Evolutionary conservation across 2,329 filamentous ascomycete species (phyloP).

Genomic region (Orbilia oligospora): DNA sequence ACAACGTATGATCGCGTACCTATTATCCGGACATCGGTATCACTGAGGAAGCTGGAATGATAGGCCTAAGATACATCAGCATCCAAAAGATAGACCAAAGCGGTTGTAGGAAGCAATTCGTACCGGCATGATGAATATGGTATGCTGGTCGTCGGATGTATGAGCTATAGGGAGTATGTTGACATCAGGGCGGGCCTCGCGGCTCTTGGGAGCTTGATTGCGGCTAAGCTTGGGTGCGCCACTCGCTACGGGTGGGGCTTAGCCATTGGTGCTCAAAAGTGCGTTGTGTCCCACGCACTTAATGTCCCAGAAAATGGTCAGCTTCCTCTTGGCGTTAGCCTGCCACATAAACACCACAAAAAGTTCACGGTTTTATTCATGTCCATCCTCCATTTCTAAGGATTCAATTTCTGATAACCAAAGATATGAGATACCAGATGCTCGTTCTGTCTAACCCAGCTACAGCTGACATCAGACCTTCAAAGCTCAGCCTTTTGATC

Average conservation of each 20-base stretch:
- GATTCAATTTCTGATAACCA: too few species aligned
- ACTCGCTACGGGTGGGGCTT: constrained; percentile 22
- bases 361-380: background rate
- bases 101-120: background rate
- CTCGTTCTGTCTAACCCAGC: background rate
- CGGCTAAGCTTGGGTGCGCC: constrained; percentile 33
- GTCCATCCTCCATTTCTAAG: too few species aligned
- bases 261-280: constrained; percentile 40
- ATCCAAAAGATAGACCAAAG: background rate
- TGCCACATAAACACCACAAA: constrained; percentile 11
- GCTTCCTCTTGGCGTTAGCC: background rate
- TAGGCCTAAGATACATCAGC: constrained; percentile 62
- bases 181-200: constrained; percentile 38
- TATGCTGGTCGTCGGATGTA: constrained; percentile 14
- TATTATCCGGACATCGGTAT: constrained; percentile 64
- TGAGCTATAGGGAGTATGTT: constrained; percentile 33
- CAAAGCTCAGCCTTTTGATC: background rate
- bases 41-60: constrained; percentile 64
- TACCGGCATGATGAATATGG: constrained; percentile 50
- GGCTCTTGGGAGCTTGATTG: constrained; percentile 46
- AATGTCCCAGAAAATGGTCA: background rate
- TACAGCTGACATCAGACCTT: background rate
- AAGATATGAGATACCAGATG: background rate
- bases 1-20: constrained; percentile 54
- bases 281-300: constrained; percentile 32